Conservation (phyloP, 1,284 basidiomycete genomes). For the Wolfiporia cocos region DNA sequence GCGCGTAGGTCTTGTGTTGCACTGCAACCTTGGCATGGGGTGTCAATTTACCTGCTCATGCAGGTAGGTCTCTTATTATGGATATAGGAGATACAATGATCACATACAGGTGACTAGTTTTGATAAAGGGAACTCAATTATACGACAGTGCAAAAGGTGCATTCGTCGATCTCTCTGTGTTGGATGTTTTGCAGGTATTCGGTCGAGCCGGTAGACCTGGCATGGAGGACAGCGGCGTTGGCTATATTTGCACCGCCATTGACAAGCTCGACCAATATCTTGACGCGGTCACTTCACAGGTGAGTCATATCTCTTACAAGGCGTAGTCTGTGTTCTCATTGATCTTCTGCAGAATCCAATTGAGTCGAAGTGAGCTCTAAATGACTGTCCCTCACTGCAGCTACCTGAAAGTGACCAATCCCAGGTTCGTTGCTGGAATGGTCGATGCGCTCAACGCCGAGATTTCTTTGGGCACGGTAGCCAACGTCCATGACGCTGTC, state of each 20-base stretch:
- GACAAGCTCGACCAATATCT: slow-evolving; percentile 95
- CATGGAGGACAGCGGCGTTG: slow-evolving; percentile 92
- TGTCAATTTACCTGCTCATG: slow-evolving; percentile 98
- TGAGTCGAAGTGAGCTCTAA: slow-evolving; percentile 81
- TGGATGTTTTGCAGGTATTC: slow-evolving; percentile 97
- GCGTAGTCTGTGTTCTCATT: slow-evolving; percentile 8
- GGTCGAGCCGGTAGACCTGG: slow-evolving; percentile 97
- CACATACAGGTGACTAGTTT: no score
- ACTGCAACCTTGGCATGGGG: slow-evolving; percentile 99
- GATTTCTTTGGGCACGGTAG: slow-evolving; percentile 91
- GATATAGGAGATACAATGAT: no score
- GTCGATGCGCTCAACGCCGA: slow-evolving; percentile 95
- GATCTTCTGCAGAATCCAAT: slow-evolving; percentile 70
- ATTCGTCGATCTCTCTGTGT: slow-evolving; percentile 90
- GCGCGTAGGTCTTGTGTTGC: slow-evolving; percentile 84
- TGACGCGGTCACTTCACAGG: slow-evolving; percentile 84
- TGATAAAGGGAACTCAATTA: slow-evolving; percentile 98
- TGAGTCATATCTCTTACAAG: slow-evolving; percentile 23
- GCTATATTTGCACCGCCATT: slow-evolving; percentile 92
- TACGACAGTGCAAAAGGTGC: slow-evolving; percentile 88
- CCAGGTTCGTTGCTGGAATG: slow-evolving; percentile 82
- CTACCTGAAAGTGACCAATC: not conserved
- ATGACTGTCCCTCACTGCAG: not conserved
- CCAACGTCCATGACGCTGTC: slow-evolving; percentile 83
- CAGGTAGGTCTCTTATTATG: slow-evolving; percentile 47